phyloP scores from a whole-genome alignment of 352 stramenopile genomes.

The Phytophthora pluvialis region DNA sequence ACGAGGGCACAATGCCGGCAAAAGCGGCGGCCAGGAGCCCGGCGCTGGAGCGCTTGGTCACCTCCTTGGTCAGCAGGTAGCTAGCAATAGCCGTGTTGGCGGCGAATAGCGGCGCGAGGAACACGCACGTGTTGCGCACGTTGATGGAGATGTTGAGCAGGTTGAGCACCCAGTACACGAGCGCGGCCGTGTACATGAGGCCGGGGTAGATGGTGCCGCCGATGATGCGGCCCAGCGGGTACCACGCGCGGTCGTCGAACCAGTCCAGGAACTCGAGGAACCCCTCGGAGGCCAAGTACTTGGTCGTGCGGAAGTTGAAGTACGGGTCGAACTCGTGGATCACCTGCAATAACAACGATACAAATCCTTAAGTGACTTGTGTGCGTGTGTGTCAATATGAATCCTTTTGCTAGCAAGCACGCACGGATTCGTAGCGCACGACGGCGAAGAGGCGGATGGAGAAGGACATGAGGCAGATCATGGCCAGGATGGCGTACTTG shows the following conservation, averaged over 20 bases:
- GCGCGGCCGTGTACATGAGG: conserved; percentile 91
- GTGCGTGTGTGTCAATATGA: not conserved
- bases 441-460: conserved; percentile 94
- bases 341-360: conserved; percentile 45
- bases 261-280: conserved; percentile 97
- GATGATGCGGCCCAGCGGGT: conserved; percentile 93
- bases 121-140: conserved; percentile 93
- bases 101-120: conserved; percentile 91
- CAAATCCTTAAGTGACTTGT: not conserved
- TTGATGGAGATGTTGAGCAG: conserved; percentile 93
- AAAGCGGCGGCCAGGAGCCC: conserved; percentile 93
- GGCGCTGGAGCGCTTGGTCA: conserved; percentile 89
- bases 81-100: conserved; percentile 89
- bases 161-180: conserved; percentile 92
- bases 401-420: conserved; percentile 27
- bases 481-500: conserved; percentile 91
- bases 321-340: conserved; percentile 96
- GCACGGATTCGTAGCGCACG: conserved; percentile 92
- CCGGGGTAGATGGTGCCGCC: conserved; percentile 94
- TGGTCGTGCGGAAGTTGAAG: conserved; percentile 99
- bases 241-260: conserved; percentile 97
- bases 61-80: conserved; percentile 92
- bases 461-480: conserved; percentile 95
- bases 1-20: conserved; percentile 96
- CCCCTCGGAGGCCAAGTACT: conserved; percentile 95